Evolutionary conservation across 2,329 filamentous ascomycete genomes (phyloP).

Genomic region (Pyrenophora graminea): DNA sequence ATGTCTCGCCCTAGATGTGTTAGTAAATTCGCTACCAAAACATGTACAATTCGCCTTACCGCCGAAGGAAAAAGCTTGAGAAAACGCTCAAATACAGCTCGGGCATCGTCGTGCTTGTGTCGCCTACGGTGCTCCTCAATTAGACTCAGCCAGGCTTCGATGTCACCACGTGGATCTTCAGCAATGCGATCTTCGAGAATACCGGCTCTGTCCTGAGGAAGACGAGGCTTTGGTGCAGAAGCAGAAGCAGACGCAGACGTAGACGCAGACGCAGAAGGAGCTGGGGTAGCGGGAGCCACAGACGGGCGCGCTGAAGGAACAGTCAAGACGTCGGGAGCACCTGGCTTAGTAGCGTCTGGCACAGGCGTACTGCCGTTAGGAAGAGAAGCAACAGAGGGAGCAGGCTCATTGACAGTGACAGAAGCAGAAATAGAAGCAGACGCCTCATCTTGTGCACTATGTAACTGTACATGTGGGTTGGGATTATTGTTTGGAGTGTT

Average conservation of each 20-base stretch:
- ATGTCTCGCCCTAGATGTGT: slow-evolving; percentile 82
- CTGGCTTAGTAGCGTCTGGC: slow-evolving; percentile 44
- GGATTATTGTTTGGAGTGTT: slow-evolving; percentile 60
- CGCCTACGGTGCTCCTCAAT: slow-evolving; percentile 83
- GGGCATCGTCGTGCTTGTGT: slow-evolving; percentile 79
- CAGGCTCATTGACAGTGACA: slow-evolving; percentile 49
- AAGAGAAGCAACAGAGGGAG: slow-evolving; percentile 57
- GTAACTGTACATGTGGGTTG: slow-evolving; percentile 64
- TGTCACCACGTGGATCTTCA: slow-evolving; percentile 89
- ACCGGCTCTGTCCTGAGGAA: slow-evolving; percentile 74
- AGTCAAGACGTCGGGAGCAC: slow-evolving; percentile 32
- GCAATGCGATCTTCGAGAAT: slow-evolving; percentile 88
- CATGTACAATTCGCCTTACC: slow-evolving; percentile 62
- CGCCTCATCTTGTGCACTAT: slow-evolving; percentile 60
- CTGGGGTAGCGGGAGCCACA: slow-evolving; percentile 46
- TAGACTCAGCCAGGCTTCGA: slow-evolving; percentile 87
- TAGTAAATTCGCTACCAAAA: slow-evolving; percentile 11
- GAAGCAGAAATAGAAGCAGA: slow-evolving; percentile 45
- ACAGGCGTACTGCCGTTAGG: slow-evolving; percentile 50
- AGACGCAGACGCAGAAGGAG: slow-evolving; percentile 27
- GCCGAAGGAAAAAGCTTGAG: slow-evolving; percentile 85
- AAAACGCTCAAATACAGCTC: slow-evolving; percentile 82
- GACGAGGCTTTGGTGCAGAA: slow-evolving; percentile 54
- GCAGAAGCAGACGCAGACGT: slow-evolving; percentile 23
- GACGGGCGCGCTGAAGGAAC: slow-evolving; percentile 42